Percentiles rank a stretch among this genome's conserved stretches.
These are phyloP conservation scores for Globisporangium megalacanthum DNA, from an alignment of 352 stramenopile species.

Conservation along the genomic window DNA sequence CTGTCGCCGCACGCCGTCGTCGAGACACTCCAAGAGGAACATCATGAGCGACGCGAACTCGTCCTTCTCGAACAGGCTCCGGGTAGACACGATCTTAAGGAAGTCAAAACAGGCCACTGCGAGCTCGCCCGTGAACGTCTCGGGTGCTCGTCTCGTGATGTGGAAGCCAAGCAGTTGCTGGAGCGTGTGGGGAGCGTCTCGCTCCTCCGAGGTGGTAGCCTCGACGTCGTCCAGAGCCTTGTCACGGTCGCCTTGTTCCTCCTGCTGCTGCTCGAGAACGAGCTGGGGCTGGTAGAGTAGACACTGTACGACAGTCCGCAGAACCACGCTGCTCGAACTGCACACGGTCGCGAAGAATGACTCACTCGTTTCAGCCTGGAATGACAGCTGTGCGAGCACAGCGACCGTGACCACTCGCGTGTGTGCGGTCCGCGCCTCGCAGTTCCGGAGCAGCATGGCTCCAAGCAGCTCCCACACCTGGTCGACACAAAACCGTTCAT, in stretches of 20 bases:
- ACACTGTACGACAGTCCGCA: conserved; percentile 37
- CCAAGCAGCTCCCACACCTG: conserved; percentile 66
- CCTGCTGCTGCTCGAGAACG: neutral
- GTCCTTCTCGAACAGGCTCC: conserved; percentile 43
- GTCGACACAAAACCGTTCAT: conserved; percentile 27
- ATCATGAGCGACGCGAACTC: conserved; percentile 63
- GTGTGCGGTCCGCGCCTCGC: conserved; percentile 11
- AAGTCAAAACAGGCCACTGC: conserved; percentile 38
- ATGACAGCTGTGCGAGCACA: conserved; percentile 43
- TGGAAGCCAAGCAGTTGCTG: conserved; percentile 16
- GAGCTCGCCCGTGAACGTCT: conserved; percentile 8
- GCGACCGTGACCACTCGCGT: conserved; percentile 31
- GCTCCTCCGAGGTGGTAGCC: neutral
- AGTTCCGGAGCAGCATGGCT: conserved; percentile 46
- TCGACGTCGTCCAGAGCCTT: neutral
- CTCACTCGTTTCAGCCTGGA: conserved; percentile 36
- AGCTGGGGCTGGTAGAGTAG: conserved; percentile 12
- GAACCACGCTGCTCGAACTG: conserved; percentile 39
- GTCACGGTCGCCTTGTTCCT: neutral
- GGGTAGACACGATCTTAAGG: conserved; percentile 27
- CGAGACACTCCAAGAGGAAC: conserved; percentile 50
- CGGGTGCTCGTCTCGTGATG: conserved; percentile 7
- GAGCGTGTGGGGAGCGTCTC: conserved; percentile 5
- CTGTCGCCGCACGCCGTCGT: conserved; percentile 18
- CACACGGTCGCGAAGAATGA: conserved; percentile 52